Evolutionary conservation across 2,329 filamentous ascomycete genomes (phyloP).

Genomic region (Cladosporium velox): DNA sequence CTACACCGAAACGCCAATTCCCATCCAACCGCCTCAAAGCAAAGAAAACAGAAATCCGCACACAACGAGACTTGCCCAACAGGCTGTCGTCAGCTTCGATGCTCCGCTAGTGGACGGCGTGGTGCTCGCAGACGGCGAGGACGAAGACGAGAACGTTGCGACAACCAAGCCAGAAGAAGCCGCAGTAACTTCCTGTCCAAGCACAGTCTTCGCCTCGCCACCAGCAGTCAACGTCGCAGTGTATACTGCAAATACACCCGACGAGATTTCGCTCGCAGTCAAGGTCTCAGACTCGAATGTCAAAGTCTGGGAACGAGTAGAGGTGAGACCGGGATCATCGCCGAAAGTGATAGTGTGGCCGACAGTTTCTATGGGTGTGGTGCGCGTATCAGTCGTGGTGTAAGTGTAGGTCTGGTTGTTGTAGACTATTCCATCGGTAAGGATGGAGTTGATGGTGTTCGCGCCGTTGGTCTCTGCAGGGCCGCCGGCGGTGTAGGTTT

Average conservation of each 20-base stretch:
- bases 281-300: neutral
- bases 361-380: neutral
- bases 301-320: neutral
- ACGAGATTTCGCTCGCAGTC: neutral
- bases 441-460: neutral
- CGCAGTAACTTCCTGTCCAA: conserved; percentile 1
- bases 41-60: neutral
- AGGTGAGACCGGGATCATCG: neutral
- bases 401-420: conserved; percentile 3
- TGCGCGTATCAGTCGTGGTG: neutral
- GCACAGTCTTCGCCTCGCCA: neutral
- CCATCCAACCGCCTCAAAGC: neutral
- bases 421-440: neutral
- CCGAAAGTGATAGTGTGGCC: neutral
- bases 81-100: neutral
- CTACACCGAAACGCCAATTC: too few relatives aligned
- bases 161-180: neutral
- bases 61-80: neutral
- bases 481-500: conserved; percentile 2
- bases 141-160: neutral
- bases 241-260: neutral
- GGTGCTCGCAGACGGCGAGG: neutral
- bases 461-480: neutral
- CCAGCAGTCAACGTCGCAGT: conserved; percentile 4
- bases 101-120: neutral